Evolutionary conservation across 495 filamentous ascomycete genomes (phyloP).

Genomic region (Tuber magnatum): DNA sequence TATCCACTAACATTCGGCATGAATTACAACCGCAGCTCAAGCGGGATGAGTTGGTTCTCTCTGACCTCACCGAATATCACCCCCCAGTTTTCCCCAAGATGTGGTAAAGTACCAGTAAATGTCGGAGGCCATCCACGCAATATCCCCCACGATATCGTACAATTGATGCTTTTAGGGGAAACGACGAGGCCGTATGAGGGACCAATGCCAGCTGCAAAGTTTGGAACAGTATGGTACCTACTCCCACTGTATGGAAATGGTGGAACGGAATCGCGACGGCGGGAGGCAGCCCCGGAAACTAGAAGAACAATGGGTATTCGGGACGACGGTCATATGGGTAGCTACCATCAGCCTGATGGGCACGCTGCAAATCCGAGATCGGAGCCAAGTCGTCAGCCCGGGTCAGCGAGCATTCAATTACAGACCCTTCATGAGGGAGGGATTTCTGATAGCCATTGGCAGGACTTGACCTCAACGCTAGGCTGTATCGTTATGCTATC

Average conservation of each 20-base stretch:
- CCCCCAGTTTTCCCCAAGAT: not conserved
- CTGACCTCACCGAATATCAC: not conserved
- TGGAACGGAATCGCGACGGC: slow-evolving; percentile 63
- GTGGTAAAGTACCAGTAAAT: too few species aligned
- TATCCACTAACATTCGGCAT: not conserved
- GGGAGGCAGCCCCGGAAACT: slow-evolving; percentile 68
- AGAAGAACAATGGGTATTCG: slow-evolving; percentile 60
- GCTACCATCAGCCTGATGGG: slow-evolving; percentile 55
- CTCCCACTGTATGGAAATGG: not conserved
- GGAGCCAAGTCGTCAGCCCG: slow-evolving; percentile 61
- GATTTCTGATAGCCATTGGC: too few species aligned
- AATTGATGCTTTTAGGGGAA: not conserved
- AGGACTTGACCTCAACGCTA: too few species aligned
- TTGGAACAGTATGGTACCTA: not conserved
- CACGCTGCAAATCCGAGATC: slow-evolving; percentile 55
- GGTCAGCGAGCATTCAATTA: slow-evolving; percentile 58
- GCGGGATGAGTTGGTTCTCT: not conserved
- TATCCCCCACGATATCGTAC: not conserved
- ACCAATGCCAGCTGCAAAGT: not conserved
- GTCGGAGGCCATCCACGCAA: too few species aligned
- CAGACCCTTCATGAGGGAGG: slow-evolving; percentile 53
- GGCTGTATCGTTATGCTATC: slow-evolving; percentile 67
- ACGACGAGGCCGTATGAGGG: not conserved
- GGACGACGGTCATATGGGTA: slow-evolving; percentile 57
- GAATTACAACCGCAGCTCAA: not conserved